Evolutionary conservation across 805 yeast genomes (phyloP).

Genomic region (Yamadazyma akitaensis): DNA sequence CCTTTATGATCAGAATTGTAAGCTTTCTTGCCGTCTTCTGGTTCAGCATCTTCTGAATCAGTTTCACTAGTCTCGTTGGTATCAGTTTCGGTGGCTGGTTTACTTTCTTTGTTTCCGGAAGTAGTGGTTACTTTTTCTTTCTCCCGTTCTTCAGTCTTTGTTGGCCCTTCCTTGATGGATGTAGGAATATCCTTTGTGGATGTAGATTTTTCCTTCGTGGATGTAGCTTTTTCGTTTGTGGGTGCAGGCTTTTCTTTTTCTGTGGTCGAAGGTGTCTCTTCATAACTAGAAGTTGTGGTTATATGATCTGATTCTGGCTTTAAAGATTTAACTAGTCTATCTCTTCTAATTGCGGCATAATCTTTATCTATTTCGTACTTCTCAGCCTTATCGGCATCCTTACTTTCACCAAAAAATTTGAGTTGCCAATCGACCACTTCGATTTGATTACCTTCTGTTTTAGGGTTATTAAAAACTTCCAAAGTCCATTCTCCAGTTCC

Average conservation of each 20-base stretch:
- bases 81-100: not conserved
- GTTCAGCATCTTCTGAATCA: constrained; percentile 6
- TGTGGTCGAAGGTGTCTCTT: not conserved
- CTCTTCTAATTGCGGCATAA: constrained; percentile 39
- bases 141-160: not conserved
- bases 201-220: not conserved
- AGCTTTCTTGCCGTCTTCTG: constrained; percentile 39
- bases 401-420: constrained; percentile 76
- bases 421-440: constrained; percentile 68
- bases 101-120: constrained; percentile 6
- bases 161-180: constrained; percentile 6
- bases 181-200: not conserved
- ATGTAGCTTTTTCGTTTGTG: not conserved
- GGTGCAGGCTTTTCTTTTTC: not conserved
- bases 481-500: constrained; percentile 83
- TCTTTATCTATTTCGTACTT: constrained; percentile 50
- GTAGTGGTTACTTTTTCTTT: constrained; percentile 1
- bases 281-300: not conserved
- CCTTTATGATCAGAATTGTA: constrained; percentile 46
- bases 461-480: constrained; percentile 46
- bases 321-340: constrained; percentile 15
- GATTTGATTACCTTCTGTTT: constrained; percentile 31
- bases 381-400: constrained; percentile 60
- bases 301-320: constrained; percentile 2
- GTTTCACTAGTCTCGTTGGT: constrained; percentile 6